Evolutionary conservation across 345 rosid genomes (phyloP).

Genomic region (Salix arbutifolia): DNA sequence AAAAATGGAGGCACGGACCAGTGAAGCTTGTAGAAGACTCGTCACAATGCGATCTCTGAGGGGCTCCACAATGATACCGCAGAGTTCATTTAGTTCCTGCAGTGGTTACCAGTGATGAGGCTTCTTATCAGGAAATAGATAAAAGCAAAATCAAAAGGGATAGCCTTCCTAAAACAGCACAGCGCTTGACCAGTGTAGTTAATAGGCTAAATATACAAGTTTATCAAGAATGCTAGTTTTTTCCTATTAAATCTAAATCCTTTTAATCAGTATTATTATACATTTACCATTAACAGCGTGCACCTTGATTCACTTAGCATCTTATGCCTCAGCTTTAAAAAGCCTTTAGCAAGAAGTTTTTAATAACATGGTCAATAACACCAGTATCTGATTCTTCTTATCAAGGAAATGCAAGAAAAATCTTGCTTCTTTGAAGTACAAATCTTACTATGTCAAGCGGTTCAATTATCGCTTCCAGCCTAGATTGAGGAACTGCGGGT

Average conservation of each 20-base stretch:
- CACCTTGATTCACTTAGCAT: too few species aligned
- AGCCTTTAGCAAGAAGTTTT: too few species aligned
- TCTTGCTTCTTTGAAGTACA: neutral
- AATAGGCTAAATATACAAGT: too few species aligned
- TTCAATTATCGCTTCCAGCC: conserved; percentile 80
- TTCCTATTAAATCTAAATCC: too few species aligned
- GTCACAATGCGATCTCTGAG: conserved; percentile 91
- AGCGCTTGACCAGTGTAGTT: too few species aligned
- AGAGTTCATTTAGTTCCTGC: conserved; percentile 87
- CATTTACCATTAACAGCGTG: too few species aligned
- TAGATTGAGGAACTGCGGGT: conserved; percentile 64
- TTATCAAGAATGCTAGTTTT: too few species aligned
- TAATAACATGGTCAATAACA: too few species aligned
- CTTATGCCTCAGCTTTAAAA: too few species aligned
- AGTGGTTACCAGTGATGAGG: conserved; percentile 14
- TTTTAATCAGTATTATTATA: too few species aligned
- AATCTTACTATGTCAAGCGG: conserved; percentile 68
- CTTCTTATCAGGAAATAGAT: neutral
- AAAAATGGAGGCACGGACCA: conserved; percentile 44
- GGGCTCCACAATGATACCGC: conserved; percentile 75
- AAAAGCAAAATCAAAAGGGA: too few species aligned
- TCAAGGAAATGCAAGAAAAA: neutral
- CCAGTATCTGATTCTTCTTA: neutral
- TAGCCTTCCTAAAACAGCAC: too few species aligned
- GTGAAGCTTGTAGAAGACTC: conserved; percentile 89